Evolutionary conservation across 345 rosid genomes (phyloP), one percentile per base, ranked within the genome.

Genomic region (Salix dunnii): DNA sequence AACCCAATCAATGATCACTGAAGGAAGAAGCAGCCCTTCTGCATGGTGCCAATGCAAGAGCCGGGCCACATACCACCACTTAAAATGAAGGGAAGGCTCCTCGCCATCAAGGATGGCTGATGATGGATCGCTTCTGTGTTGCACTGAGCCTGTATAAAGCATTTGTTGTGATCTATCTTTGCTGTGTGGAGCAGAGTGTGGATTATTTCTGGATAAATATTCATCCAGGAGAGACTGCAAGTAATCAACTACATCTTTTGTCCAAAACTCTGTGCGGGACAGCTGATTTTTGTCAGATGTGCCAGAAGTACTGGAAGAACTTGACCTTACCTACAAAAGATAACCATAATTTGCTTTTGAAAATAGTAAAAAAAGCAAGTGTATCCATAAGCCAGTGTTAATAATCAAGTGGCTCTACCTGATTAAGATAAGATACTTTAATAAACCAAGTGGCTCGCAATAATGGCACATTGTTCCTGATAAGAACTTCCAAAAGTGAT

Each of bases 371-470:
- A 69, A 46, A 65, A 16, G 53, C 55, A 35, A 67, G 28, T 35
- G 3, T 17, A 53, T 30, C 66, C 21, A 6, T 28, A 5, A 13
- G 23, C 20, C 14, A 60, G 38, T 18, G 16, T 51, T 21, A 60
- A 64, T 8, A 25, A 55, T 65, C 8, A 51, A 67, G 66, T 17
- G 43, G 64, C 70, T 65, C 49, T 77, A 94, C 99, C 98, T 94
- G 99, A 87, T 92, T 92, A 81, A 96, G 99, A 79, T 96, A 96
- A 73, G 91, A 89, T 74, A 96, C 92, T 91, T 94, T 96, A 75
- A 94, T 87, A 85, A 88, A 94, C 99, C 99, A 96, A 74, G 98
- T 91, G 82, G 98, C 97, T 83, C 97, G 89, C 76, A 90, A 88
- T 87, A 96, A 80, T 70, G 99, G 99, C 74, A 96, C 98, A 84